Percentiles rank a stretch among this genome's conserved stretches.
Conservation (phyloP, 345 rosid species). For the Psidium friedrichsthalianum region DNA sequence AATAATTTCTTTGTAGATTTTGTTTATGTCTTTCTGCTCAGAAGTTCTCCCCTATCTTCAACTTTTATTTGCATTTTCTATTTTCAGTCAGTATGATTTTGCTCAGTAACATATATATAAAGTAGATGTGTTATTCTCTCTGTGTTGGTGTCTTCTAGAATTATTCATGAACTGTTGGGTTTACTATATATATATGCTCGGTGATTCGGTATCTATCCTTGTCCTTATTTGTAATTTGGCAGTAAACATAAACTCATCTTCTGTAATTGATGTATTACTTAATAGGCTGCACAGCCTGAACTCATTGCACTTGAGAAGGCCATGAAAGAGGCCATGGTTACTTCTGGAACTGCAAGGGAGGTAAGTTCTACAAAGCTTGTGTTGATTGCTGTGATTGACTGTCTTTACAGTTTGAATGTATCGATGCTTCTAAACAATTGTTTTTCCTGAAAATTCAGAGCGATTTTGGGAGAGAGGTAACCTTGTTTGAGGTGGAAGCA, state of each 20-base stretch:
- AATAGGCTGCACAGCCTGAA: conserved; percentile 81
- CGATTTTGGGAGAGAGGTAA: conserved; percentile 91
- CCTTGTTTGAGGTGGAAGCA: conserved; percentile 89
- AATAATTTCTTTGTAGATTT: conserved; percentile 8
- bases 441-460: conserved; percentile 20
- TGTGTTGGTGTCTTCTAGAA: neutral
- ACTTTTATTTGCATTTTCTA: neutral
- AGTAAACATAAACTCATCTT: neutral
- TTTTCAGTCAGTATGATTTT: neutral
- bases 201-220: neutral
- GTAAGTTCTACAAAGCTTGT: conserved; percentile 16
- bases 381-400: neutral
- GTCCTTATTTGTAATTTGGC: neutral
- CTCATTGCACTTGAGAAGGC: conserved; percentile 84
- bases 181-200: neutral
- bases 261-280: neutral
- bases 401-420: neutral
- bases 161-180: neutral
- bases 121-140: neutral
- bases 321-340: conserved; percentile 68
- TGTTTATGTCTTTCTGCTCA: neutral
- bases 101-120: neutral
- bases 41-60: neutral
- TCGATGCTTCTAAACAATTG: neutral
- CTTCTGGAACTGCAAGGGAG: conserved; percentile 88